Base-by-base conservation (phyloP, 108 stramenopile genomes). In the Skeletonema marinoi region DNA sequence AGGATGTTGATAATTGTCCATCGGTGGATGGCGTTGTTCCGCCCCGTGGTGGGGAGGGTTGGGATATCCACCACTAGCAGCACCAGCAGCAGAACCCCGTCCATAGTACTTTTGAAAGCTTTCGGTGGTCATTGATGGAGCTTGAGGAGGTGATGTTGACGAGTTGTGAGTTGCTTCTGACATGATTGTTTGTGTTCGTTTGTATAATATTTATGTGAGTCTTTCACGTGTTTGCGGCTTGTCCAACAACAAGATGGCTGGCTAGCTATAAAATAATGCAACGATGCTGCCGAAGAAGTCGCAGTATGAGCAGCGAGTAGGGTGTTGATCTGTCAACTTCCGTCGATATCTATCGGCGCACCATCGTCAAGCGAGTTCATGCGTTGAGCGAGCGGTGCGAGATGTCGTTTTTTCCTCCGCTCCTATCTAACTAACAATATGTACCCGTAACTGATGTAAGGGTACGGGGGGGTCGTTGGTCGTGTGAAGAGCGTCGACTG, bases 71-170 rank as follows among this genome's bases (percentile, higher is more conserved):
- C n/a, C 38, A 63, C 32, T 21, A 39, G 60, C 36, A 58, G 29
- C 38, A 21, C 42, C 75, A 56, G 68, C 38, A 54, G 60, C 68
- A 48, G 38, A 66, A 3, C 76, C 76, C 56, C 76, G 32, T 9
- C 76, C 76, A n/a, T 77, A 77, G 25, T 77, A 67, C 76, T 77
- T 69, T 30, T 77, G 76, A 32, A 70, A 77, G 12, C 68, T 58
- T 32, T 69, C 76, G 30, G 76, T 77, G 14, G 68, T 77, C 21
- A 48, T 35, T 13, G 74, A 32, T 39, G 65, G 38, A 38, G 65
- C 35, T 35, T 36, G 8, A 38, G 25, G 13, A 3, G 65, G 21
- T 16, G 65, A 3, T 10, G 74, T 39, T 48, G 56, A 29, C 8
- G 66, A 51, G 46, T 58, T 65, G 9, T 38, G 51, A 35, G 58